Percentiles rank a stretch among this genome's conserved stretches.
phyloP scores from a whole-genome alignment of 805 yeast species.

The Hanseniaspora nectarophila region DNA sequence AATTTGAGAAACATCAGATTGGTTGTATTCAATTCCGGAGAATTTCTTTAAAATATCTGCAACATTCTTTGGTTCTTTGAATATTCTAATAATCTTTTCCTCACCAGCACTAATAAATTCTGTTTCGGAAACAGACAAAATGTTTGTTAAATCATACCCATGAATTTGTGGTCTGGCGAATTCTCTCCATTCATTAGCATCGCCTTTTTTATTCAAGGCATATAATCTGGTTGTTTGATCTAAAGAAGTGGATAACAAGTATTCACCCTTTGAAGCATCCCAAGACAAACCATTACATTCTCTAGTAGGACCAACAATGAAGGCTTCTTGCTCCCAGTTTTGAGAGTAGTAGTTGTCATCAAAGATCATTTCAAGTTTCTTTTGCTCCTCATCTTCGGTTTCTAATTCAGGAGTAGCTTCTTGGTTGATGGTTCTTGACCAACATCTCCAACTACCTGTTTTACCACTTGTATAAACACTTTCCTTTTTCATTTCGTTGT shows the following conservation, averaged over 20 bases:
- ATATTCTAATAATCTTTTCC: conserved; percentile 80
- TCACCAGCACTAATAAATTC: conserved; percentile 89
- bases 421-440: conserved; percentile 37
- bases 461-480: conserved; percentile 71
- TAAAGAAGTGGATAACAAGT: conserved; percentile 62
- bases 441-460: conserved; percentile 84
- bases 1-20: conserved; percentile 50
- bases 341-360: conserved; percentile 9
- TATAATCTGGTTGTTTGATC: conserved; percentile 89
- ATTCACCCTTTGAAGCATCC: conserved; percentile 48
- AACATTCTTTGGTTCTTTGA: conserved; percentile 75
- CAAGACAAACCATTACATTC: conserved; percentile 72
- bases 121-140: conserved; percentile 46
- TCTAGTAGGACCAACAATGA: conserved; percentile 64
- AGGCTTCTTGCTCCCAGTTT: conserved; percentile 27
- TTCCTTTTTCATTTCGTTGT: conserved; percentile 25
- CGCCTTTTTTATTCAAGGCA: conserved; percentile 33
- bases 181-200: conserved; percentile 61
- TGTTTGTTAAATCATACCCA: conserved; percentile 89
- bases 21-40: conserved; percentile 34
- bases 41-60: conserved; percentile 47
- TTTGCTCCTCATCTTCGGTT: conserved; percentile 19
- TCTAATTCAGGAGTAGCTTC: conserved; percentile 22
- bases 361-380: conserved; percentile 17
- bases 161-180: conserved; percentile 96